Percentiles rank a stretch among this genome's conserved stretches.
Evolutionary conservation across 805 yeast species (phyloP).

Genomic region (Clavispora vitiphila): DNA sequence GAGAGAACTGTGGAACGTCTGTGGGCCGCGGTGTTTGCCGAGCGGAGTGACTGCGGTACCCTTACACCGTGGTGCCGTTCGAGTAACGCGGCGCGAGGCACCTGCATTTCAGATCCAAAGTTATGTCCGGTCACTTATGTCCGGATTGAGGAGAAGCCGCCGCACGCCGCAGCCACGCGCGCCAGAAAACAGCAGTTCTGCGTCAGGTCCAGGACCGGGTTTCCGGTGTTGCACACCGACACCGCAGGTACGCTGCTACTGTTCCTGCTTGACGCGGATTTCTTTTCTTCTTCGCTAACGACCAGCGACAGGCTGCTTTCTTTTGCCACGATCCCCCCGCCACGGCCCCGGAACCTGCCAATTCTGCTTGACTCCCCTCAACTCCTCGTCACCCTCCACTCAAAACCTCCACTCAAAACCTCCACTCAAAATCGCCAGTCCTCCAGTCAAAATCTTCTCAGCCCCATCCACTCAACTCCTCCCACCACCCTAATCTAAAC

Average conservation of each 20-base stretch:
- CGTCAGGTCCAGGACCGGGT: neutral
- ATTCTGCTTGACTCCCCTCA: too few relatives aligned
- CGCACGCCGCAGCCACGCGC: neutral
- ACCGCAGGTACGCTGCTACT: neutral
- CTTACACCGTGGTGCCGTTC: too few relatives aligned
- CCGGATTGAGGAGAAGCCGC: too few relatives aligned
- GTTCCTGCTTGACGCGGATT: neutral
- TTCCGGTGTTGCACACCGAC: neutral
- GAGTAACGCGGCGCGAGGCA: too few relatives aligned
- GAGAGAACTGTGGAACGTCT: too few relatives aligned
- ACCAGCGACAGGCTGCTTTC: neutral
- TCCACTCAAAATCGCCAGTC: too few relatives aligned
- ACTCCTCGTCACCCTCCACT: too few relatives aligned
- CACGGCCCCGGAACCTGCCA: too few relatives aligned
- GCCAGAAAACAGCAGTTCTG: neutral
- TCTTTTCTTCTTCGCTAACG: neutral
- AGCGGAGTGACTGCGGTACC: too few relatives aligned
- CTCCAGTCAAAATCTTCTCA: neutral
- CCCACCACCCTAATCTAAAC: neutral
- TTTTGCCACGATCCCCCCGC: too few relatives aligned
- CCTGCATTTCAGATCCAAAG: neutral
- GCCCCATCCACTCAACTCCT: neutral
- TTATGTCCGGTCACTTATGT: neutral
- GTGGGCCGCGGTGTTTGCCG: too few relatives aligned
- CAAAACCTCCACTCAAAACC: too few relatives aligned